Base-by-base conservation (phyloP, 768 basidiomycete genomes). In the Tricholoma hemisulphureum region DNA sequence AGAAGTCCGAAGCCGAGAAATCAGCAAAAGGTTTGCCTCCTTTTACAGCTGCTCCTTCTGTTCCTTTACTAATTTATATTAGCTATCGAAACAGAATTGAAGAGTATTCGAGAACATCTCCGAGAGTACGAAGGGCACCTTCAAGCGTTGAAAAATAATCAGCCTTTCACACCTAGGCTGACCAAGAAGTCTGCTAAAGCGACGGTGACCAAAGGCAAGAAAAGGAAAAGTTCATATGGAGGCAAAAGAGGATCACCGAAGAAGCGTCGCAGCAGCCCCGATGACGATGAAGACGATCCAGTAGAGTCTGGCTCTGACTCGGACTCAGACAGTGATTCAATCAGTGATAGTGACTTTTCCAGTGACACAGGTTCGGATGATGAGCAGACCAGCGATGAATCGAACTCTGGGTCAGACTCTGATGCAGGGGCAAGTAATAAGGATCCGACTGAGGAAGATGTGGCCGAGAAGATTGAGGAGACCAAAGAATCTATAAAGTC, bases 141-240 rank as follows among this genome's bases (percentile, higher is more conserved):
- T 8, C 65, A 77, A 35, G 81, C 80, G 3, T 65, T 85, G 18
- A 63, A 80, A 63, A 73, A 75, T 26, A 81, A 77, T 11, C 70
- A 78, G 53, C 53, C 71, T 0, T 84, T 81, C 59, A 72, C 65
- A 23, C 76, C 82, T 10, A 70, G 60, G 37, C 61, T 83, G 35
- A 80, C 78, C 0, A 71, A 63, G 9, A 71, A 73, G 57, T 32
- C 61, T n/a, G 58, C 61, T 29, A 50, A 63, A 32, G 52, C 64
- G 34, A 59, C 55, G 52, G 62, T 52, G n/a, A 48, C 61, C 2
- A 56, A 58, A 6, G 67, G 71, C 37, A 81, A 75, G 63, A 86
- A 86, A 65, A 73, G 85, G 51, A 86, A 84, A 70, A 79, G 77
- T 59, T 60, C 58, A 4, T 61, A 75, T 8, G 67, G 67, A 21